Evolutionary conservation across 2,329 filamentous ascomycete species (phyloP).

Genomic region (Penicillium sp.): DNA sequence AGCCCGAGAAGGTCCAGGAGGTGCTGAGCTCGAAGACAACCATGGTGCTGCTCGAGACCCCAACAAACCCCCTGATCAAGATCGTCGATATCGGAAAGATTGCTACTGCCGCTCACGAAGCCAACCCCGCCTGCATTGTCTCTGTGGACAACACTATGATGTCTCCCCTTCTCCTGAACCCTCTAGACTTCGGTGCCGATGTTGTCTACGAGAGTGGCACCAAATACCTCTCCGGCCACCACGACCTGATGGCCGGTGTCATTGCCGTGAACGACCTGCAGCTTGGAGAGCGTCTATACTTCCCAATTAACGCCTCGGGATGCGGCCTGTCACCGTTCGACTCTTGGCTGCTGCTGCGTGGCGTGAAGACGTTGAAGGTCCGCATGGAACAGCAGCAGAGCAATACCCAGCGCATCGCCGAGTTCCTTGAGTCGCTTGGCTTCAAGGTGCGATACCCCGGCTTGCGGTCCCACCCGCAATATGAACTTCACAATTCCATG

Average conservation of each 20-base stretch:
- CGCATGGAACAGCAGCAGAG: conserved; percentile 98
- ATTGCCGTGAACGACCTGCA: conserved; percentile 77
- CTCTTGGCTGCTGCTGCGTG: conserved; percentile 87
- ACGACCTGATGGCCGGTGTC: conserved; percentile 97
- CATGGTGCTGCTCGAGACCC: conserved; percentile 92
- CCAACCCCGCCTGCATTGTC: conserved; percentile 70
- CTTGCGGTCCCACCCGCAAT: conserved; percentile 87
- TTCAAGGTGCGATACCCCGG: conserved; percentile 95
- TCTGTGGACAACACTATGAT: conserved; percentile 99
- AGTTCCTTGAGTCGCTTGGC: conserved; percentile 80
- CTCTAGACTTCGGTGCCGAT: conserved; percentile 86
- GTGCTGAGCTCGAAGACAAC: conserved; percentile 71
- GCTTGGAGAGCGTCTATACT: conserved; percentile 83
- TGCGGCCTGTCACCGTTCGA: conserved; percentile 93
- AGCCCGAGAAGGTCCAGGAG: conserved; percentile 58
- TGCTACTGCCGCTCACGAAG: conserved; percentile 63
- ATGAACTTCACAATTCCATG: conserved; percentile 91
- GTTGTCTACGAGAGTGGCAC: conserved; percentile 96
- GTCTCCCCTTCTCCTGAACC: conserved; percentile 86
- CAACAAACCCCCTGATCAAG: conserved; percentile 96
- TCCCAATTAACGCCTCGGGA: conserved; percentile 92
- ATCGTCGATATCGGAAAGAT: conserved; percentile 85
- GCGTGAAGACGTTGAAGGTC: conserved; percentile 91
- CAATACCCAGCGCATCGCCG: conserved; percentile 81
- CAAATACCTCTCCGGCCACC: conserved; percentile 94